Percentiles rank a stretch among this genome's conserved stretches.
Conservation (phyloP, 164 flowering plant genomes). For the Sextonia rubra region DNA sequence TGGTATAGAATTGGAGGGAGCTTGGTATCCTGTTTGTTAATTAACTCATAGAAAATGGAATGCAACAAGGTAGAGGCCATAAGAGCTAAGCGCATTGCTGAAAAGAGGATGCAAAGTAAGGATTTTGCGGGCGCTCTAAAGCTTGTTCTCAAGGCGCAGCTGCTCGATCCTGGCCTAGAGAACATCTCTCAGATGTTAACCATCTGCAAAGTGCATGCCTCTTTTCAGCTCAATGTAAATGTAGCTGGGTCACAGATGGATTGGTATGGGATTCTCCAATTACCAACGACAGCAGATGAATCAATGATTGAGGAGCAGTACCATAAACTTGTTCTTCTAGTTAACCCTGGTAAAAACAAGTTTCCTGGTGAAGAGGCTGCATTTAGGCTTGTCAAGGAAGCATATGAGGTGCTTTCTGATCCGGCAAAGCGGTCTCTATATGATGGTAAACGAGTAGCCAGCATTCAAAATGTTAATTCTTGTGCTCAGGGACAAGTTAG, state of each 20-base stretch:
- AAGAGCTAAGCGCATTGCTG: conserved; percentile 69
- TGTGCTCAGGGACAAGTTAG: conserved; percentile 16
- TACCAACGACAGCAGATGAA: conserved; percentile 63
- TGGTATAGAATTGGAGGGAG: conserved; percentile 1
- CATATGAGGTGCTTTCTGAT: conserved; percentile 59
- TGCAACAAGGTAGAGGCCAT: conserved; percentile 89
- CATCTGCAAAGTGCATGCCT: conserved; percentile 79
- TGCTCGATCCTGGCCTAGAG: conserved; percentile 53
- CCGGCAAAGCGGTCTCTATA: conserved; percentile 30
- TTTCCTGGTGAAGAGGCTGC: conserved; percentile 87
- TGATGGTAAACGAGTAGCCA: conserved; percentile 41
- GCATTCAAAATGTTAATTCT: conserved; percentile 4
- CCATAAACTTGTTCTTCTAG: conserved; percentile 62
- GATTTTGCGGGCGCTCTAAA: conserved; percentile 71
- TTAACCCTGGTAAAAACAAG: conserved; percentile 89
- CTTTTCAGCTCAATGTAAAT: conserved; percentile 47
- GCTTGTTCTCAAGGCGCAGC: conserved; percentile 57
- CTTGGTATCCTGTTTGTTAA: not conserved
- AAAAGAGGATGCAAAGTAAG: conserved; percentile 48
- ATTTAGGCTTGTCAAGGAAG: conserved; percentile 78
- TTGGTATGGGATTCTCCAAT: conserved; percentile 78
- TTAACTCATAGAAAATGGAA: conserved; percentile 42
- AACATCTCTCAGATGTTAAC: conserved; percentile 56
- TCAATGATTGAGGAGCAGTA: conserved; percentile 67
- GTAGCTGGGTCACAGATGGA: conserved; percentile 48